Base-by-base conservation (phyloP, 768 basidiomycete genomes). In the Pholiota molesta region DNA sequence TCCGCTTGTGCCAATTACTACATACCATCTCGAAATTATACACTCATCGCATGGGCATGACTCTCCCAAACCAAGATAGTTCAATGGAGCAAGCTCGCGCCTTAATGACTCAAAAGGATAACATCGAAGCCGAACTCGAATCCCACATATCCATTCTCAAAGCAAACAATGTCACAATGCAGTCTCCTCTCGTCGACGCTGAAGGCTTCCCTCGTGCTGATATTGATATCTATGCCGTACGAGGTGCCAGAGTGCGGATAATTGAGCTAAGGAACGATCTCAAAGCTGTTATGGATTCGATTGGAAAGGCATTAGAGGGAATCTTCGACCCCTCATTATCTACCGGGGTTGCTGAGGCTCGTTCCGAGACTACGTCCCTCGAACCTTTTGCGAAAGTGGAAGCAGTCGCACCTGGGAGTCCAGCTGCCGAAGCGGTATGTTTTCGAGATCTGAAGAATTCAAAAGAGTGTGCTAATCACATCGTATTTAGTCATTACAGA, bases 161-260 rank as follows among this genome's bases (percentile, higher is more conserved):
- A 67, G 77, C 81, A 54, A 90, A 93, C 68, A 75, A 81, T 44
- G 83, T 83, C 33, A 87, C 83, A 2, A 84, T 94, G 79, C 75
- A 84, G 26, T 85, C 90, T 0, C 87, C 92, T 0, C 84, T 98
- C 35, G 84, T 97, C 52, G 95, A 97, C 71, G 64, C 78, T 0
- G 92, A 97, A 56, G 97, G 97, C 7, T 98, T 94, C 74, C 96
- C 96, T 0, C 83, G 94, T 14, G 86, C 86, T 14, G 91, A 97
- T 75, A 83, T 98, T 63, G 92, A 96, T 66, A 80, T 97, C 17
- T 92, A 86, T 70, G 87, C 89, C 11, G 88, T 96, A 19, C 81
- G 93, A 23, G 77, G 78, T 52, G 92, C 94, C 13, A 83, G 94
- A 56, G 83, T 88, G 31, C 81, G 90, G 54, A 85, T 96, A n/a